Conservation (phyloP, 805 yeast genomes). For the Suhomyces vadensis region DNA sequence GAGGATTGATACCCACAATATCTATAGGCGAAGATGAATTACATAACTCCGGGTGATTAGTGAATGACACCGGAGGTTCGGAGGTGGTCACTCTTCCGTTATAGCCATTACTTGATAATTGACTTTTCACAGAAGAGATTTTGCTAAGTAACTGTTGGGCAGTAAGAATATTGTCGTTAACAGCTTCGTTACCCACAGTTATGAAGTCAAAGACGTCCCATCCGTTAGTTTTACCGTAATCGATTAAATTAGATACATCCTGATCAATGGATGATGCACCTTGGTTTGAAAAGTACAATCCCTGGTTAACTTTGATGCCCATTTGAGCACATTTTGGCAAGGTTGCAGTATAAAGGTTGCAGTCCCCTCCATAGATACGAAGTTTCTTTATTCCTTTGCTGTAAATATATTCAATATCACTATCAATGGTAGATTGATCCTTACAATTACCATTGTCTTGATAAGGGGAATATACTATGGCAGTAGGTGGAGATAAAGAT, state of each 20-base stretch:
- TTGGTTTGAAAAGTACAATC: slow-evolving; percentile 69
- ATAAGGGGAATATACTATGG: slow-evolving; percentile 80
- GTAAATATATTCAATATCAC: slow-evolving; percentile 60
- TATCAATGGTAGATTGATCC: slow-evolving; percentile 47
- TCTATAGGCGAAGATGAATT: slow-evolving; percentile 62
- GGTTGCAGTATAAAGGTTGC: slow-evolving; percentile 65
- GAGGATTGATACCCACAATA: slow-evolving; percentile 83
- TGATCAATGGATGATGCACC: slow-evolving; percentile 73
- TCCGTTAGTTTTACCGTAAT: slow-evolving; percentile 46
- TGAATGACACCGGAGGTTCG: slow-evolving; percentile 82
- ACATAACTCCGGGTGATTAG: slow-evolving; percentile 67
- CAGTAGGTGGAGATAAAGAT: slow-evolving; percentile 47
- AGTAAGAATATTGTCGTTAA: slow-evolving; percentile 60
- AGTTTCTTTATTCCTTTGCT: slow-evolving; percentile 63
- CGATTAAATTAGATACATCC: slow-evolving; percentile 54
- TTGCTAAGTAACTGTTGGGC: slow-evolving; percentile 64
- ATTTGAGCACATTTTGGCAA: slow-evolving; percentile 57
- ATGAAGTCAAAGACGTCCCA: slow-evolving; percentile 79
- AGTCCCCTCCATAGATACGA: slow-evolving; percentile 87
- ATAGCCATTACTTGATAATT: slow-evolving; percentile 69
- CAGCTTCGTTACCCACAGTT: slow-evolving; percentile 88
- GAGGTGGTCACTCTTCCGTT: slow-evolving; percentile 77
- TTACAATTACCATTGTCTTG: slow-evolving; percentile 69
- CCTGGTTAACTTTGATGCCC: slow-evolving; percentile 80
- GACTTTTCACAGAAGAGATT: slow-evolving; percentile 61